A percentile compares a stretch with the other conserved stretches of the same genome.
phyloP scores from a whole-genome alignment of 345 rosid species.

The Eucalyptus brandiana region DNA sequence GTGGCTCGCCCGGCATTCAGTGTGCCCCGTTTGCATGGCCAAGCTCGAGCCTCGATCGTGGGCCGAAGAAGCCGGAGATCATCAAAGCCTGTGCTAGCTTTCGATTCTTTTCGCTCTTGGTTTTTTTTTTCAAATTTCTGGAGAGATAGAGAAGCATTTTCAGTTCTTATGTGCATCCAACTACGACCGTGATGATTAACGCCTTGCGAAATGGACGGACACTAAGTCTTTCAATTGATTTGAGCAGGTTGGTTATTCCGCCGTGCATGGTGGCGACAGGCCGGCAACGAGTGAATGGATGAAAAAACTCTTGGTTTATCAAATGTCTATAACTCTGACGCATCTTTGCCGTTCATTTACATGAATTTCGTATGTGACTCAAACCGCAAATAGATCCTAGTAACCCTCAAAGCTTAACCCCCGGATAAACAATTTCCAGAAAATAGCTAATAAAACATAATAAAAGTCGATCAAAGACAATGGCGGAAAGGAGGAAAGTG shows the following conservation, averaged over 20 bases:
- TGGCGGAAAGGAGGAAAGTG: too few species aligned
- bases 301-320: background rate
- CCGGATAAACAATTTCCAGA: too few species aligned
- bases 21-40: constrained; percentile 66
- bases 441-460: too few species aligned
- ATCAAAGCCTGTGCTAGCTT: background rate
- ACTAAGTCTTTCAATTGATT: background rate
- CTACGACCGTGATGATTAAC: too few species aligned
- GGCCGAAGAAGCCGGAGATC: background rate
- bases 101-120: background rate
- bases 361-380: background rate
- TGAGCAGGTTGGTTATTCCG: background rate
- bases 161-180: too few species aligned
- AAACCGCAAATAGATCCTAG: too few species aligned
- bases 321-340: background rate
- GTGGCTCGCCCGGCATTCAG: constrained; percentile 48
- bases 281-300: background rate
- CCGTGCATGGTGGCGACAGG: background rate
- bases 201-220: background rate
- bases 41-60: constrained; percentile 17
- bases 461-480: too few species aligned
- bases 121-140: background rate
- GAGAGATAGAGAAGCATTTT: background rate
- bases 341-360: too few species aligned
- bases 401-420: too few species aligned